Evolutionary conservation across 768 basidiomycete species (phyloP).

Genomic region (Pholiota microspora): DNA sequence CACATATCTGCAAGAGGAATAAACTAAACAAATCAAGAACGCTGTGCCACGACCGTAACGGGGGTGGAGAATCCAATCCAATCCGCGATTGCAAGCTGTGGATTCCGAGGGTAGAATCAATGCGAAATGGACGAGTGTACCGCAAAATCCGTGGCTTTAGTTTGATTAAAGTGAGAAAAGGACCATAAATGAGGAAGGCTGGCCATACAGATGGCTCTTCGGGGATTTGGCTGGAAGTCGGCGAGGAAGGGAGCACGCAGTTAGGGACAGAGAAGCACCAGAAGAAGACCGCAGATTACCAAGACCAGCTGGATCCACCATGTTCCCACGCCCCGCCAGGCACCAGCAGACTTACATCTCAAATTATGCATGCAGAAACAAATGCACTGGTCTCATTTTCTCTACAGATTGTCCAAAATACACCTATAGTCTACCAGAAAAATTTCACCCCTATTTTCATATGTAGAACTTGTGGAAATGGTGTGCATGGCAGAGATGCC

Average conservation of each 20-base stretch:
- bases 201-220: background rate
- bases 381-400: no score
- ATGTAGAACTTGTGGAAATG: no score
- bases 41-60: background rate
- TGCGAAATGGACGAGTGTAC: background rate
- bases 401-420: no score
- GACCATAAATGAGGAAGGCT: background rate
- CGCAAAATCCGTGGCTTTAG: slow-evolving; percentile 30
- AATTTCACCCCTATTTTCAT: no score
- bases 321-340: slow-evolving; percentile 17
- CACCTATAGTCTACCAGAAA: no score
- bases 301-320: slow-evolving; percentile 11
- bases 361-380: no score
- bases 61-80: background rate
- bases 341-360: no score
- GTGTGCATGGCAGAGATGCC: no score
- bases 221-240: background rate
- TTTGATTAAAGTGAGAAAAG: slow-evolving; percentile 19
- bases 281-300: slow-evolving; percentile 1
- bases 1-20: slow-evolving; percentile 51
- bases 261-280: slow-evolving; percentile 10
- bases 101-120: slow-evolving; percentile 22
- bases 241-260: slow-evolving; percentile 14
- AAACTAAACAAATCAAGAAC: slow-evolving; percentile 5
- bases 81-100: background rate